Base-by-base conservation (phyloP, 1,139 yeast species). In the Kluyveromyces sp. region DNA sequence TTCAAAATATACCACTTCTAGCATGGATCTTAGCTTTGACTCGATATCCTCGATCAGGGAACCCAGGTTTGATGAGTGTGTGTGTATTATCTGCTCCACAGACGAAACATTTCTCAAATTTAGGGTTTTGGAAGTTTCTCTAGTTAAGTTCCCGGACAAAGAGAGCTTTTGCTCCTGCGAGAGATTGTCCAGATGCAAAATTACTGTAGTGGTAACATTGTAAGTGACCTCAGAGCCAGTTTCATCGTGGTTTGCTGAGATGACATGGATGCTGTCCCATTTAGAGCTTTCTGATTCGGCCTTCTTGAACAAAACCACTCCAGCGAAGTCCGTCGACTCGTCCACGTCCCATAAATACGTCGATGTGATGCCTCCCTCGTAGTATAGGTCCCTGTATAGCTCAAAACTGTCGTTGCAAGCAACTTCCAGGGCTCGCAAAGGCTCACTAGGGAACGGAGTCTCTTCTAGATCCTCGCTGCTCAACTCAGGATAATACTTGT, bases 1-100 rank as follows among this genome's bases (percentile, higher is more conserved):
- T 58, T 94, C 97, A 60, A 92, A 92, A 63, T 92, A 92, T 22
- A 92, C 97, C 51, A 87, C 95, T 62, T 89, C 95, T 49, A 92
- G 73, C 66, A 85, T 71, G 57, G 84, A 86, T 64, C 98, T 77
- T 68, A 92, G 72, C 61, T 83, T 87, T 52, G 84, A 80, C 66
- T 92, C 98, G 42, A 87, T 75, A 52, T 87, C 95, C 65, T 92
- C 98, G 22, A 92, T 76, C 56, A 89, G 65, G 1, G 83, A 72
- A 20, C 98, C 98, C 53, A 92, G 69, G 58, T 89, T 88, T 41
- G 88, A 79, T 49, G 92, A 75, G 62, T 92, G 97, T 26, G 80
- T 74, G 9, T 48, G 46, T 18, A 50, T 46, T 25, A 47, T 50
- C 20, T 52, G 52, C 15, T 55, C 55, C 12, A 25, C 39, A 42